Evolutionary conservation across 192 early-diverging fungal genomes (phyloP).

Genomic region (Physocladia obscura): DNA sequence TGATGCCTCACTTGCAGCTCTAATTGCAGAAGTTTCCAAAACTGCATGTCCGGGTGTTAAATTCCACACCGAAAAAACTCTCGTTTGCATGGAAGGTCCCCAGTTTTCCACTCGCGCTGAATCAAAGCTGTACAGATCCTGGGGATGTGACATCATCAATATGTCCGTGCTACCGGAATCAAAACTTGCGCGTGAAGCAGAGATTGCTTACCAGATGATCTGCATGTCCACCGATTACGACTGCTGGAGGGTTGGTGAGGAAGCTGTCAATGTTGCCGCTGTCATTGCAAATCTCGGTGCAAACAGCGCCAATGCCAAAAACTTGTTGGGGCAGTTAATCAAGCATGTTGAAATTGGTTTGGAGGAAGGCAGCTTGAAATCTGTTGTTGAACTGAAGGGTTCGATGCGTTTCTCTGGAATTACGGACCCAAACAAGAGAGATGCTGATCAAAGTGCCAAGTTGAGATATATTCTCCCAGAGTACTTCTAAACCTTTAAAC

Average conservation of each 20-base stretch:
- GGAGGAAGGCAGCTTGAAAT: slow-evolving; percentile 49
- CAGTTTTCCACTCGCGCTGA: slow-evolving; percentile 97
- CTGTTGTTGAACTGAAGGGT: slow-evolving; percentile 68
- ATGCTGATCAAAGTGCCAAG: slow-evolving; percentile 68
- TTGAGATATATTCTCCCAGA: slow-evolving; percentile 80
- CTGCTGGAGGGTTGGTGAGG: slow-evolving; percentile 61
- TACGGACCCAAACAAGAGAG: slow-evolving; percentile 74
- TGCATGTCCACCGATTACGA: slow-evolving; percentile 99
- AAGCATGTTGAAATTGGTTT: slow-evolving; percentile 70
- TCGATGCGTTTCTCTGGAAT: slow-evolving; percentile 83
- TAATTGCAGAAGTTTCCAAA: slow-evolving; percentile 61
- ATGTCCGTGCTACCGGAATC: slow-evolving; percentile 96
- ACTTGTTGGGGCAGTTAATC: slow-evolving; percentile 72
- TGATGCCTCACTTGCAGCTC: slow-evolving; percentile 66
- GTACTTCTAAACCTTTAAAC: slow-evolving; percentile 26
- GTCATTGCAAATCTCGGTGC: slow-evolving; percentile 88
- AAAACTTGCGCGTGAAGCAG: slow-evolving; percentile 95
- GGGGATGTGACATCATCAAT: slow-evolving; percentile 94
- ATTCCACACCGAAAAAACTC: slow-evolving; percentile 82
- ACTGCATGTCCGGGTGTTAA: slow-evolving; percentile 47
- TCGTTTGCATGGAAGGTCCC: slow-evolving; percentile 98
- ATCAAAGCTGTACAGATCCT: slow-evolving; percentile 91
- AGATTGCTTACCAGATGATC: slow-evolving; percentile 97
- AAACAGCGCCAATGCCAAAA: slow-evolving; percentile 82
- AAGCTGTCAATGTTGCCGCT: slow-evolving; percentile 63